Base-by-base conservation (phyloP, 805 yeast genomes). In the Zygotorulaspora chibaensis region DNA sequence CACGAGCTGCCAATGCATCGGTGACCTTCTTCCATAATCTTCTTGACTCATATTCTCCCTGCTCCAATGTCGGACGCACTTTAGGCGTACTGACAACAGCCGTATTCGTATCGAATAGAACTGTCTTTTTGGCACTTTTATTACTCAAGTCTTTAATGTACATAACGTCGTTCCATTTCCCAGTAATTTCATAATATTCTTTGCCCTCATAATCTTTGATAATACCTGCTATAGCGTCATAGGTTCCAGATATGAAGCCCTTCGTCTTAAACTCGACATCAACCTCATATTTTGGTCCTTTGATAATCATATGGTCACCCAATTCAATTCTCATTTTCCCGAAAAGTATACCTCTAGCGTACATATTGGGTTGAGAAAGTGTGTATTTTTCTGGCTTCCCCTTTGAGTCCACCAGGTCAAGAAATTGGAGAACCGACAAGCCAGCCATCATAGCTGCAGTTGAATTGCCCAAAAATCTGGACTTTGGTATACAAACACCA, bases 391-490 rank as follows among this genome's bases (percentile, higher is more conserved):
- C 99, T 5, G 79, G 75, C 3, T 62, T 52, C 1, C 74, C 74
- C 30, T 68, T 53, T n/a, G 64, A 52, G 52, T 80, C 79, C 31
- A 65, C 63, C 20, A 77, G 71, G 55, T 85, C 84, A 38, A 81
- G 72, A 50, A 91, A 78, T 34, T 85, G 77, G 15, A 90, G 67
- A 40, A 77, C 80, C 1, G 87, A 91, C 46, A 76, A 61, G 16
- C 99, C 99, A 56, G 90, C 96, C 99, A 93, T 93, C 65, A 93
- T 80, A 1, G 96, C 95, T 16, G 98, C 99, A 0, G 96, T 90
- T 1, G 96, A 88, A 62, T 93, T 93, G 27, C 99, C 99, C 49
- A 91, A 72, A 58, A 93, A 93, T 58, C 80, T 79, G 1, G 97
- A 89, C 59, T 79, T 83, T 17, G 99, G 99, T 36, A 88, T 74